phyloP scores from a whole-genome alignment of 2,329 filamentous ascomycete species.

The Arthrobotrys megalospora region DNA sequence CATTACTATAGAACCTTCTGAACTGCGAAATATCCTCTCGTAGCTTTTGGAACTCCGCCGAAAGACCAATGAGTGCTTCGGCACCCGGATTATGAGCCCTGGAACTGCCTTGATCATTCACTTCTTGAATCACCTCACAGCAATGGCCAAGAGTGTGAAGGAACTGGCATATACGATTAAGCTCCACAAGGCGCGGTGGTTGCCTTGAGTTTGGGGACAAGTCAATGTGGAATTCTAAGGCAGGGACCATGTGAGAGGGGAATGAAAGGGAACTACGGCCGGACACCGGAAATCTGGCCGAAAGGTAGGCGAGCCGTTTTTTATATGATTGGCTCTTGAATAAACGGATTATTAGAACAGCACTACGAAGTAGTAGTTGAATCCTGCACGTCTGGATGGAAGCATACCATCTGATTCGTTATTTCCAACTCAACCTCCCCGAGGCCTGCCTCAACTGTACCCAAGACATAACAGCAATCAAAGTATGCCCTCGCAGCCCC shows the following conservation, averaged over 20 bases:
- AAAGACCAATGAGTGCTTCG: conserved; percentile 17
- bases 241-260: conserved; percentile 17
- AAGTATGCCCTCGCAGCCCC: conserved; percentile 47
- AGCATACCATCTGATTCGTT: conserved; percentile 42
- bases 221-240: conserved; percentile 16
- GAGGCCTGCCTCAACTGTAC: conserved; percentile 28
- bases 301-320: conserved; percentile 43
- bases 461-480: conserved; percentile 45
- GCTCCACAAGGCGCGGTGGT: conserved; percentile 15
- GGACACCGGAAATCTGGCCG: conserved; percentile 1
- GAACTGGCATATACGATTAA: conserved; percentile 40
- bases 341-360: background rate
- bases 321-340: conserved; percentile 45
- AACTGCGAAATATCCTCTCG: conserved; percentile 40
- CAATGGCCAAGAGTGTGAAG: conserved; percentile 37
- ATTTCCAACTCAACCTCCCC: conserved; percentile 34
- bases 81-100: background rate
- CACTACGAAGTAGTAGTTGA: background rate
- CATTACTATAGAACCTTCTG: conserved; percentile 26
- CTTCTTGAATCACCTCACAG: conserved; percentile 37
- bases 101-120: background rate
- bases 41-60: conserved; percentile 28
- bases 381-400: background rate
- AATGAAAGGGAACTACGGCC: conserved; percentile 10
- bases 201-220: conserved; percentile 10